Evolutionary conservation across 2,329 filamentous ascomycete species (phyloP), one percentile per base, ranked within the genome.

Genomic region (Botrytis tulipae): DNA sequence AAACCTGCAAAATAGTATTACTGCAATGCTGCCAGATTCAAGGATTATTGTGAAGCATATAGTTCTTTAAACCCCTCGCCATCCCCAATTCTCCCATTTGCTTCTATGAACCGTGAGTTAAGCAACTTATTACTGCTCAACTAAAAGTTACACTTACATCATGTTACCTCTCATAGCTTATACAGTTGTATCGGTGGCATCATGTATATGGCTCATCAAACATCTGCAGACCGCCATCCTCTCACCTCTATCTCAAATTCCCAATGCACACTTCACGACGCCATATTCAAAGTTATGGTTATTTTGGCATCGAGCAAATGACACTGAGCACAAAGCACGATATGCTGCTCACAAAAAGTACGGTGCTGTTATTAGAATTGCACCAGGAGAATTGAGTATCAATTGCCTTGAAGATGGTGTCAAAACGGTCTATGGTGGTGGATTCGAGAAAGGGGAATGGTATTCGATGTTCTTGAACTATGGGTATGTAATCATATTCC

Each of bases 361-460:
- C 9, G 48, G 62, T n/a, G 14, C 62, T 25, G 32, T 73, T 8
- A 40, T 71, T 29, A n/a, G 60, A 20, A n/a, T 71, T 12, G 67
- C 32, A 4, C 29, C 60, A 20, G 42, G 25, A 22, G 72, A 70
- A 42, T 7, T 66, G 14, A 44, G n/a, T n/a, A 22, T 71, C 10
- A 60, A 66, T 32, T 57, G 22, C 42, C 16, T 63, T 14, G 60
- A 73, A 59, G 67, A 25, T 51, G 72, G 48, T 14, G 29, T 73
- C 16, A 32, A 40, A 22, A 71, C 59, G 4, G 3, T 60, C 4
- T 71, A 71, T 65, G 57, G 37, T 12, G 48, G 60, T 44, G 25
- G 16, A 18, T 66, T 46, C 22, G 67, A 73, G 18, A 71, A 70
- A 22, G 35, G 32, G 40, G 40, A 51, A 10, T 63, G 59, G 29